phyloP scores from a whole-genome alignment of 768 basidiomycete genomes.

The Tricholoma hemisulphureum region DNA sequence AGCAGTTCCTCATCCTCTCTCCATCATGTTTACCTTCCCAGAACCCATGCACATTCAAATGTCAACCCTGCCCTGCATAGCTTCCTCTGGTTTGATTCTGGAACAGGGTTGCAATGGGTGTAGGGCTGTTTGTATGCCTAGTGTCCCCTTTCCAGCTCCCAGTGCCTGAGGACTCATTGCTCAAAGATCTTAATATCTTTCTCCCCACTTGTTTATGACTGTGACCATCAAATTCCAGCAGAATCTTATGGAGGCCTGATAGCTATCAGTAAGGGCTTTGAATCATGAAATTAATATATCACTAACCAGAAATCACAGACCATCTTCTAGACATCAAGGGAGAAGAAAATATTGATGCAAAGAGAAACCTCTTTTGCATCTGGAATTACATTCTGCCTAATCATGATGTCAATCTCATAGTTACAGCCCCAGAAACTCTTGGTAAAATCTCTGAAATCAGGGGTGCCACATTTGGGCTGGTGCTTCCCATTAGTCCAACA shows the following conservation, averaged over 20 bases:
- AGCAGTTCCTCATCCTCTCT: too few species aligned
- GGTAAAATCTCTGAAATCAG: slow-evolving; percentile 85
- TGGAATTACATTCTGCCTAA: slow-evolving; percentile 94
- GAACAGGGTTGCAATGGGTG: too few species aligned
- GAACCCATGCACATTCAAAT: too few species aligned
- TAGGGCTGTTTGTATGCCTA: too few species aligned
- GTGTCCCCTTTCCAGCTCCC: too few species aligned
- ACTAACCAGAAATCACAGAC: slow-evolving; percentile 40
- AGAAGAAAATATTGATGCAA: slow-evolving; percentile 80
- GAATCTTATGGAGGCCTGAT: slow-evolving; percentile 86
- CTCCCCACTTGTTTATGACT: too few species aligned
- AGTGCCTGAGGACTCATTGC: too few species aligned
- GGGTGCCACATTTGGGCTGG: slow-evolving; percentile 77
- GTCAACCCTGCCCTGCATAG: too few species aligned
- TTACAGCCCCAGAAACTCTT: slow-evolving; percentile 85
- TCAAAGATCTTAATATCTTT: too few species aligned
- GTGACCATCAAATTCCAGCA: slow-evolving; percentile 70
- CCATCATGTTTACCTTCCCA: too few species aligned
- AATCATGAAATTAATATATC: background rate
- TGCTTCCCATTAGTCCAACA: too few species aligned
- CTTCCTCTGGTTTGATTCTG: too few species aligned
- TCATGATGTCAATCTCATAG: slow-evolving; percentile 90
- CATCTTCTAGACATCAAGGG: slow-evolving; percentile 73
- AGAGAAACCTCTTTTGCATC: slow-evolving; percentile 78
- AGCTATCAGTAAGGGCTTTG: slow-evolving; percentile 69